Evolutionary conservation across 1,139 yeast genomes (phyloP).

Genomic region (Arxiozyma telluris): DNA sequence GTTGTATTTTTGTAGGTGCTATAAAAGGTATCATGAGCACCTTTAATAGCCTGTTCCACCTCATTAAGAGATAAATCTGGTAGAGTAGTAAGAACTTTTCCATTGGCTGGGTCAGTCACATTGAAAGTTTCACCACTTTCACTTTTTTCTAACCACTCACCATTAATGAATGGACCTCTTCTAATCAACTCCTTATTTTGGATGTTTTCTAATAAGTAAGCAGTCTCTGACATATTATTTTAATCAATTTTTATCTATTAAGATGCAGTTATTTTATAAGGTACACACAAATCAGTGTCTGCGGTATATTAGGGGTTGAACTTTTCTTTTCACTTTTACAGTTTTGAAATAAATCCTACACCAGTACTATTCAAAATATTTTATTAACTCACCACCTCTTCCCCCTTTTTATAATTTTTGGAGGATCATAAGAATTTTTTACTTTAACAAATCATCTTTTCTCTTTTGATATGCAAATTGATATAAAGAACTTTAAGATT

Average conservation of each 20-base stretch:
- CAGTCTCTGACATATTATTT: not conserved
- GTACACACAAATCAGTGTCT: not conserved
- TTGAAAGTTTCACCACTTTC: conserved; percentile 41
- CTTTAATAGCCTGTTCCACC: conserved; percentile 51
- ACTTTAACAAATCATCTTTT: not conserved
- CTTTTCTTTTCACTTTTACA: too few relatives aligned
- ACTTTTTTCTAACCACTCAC: conserved; percentile 56
- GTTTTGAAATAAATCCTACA: not conserved
- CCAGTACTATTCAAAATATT: too few relatives aligned
- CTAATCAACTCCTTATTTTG: conserved; percentile 48
- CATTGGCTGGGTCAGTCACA: conserved; percentile 72
- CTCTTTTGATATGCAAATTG: not conserved
- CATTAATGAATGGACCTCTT: conserved; percentile 55
- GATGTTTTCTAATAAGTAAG: conserved; percentile 10
- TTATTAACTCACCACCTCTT: not conserved
- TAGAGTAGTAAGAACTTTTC: conserved; percentile 44
- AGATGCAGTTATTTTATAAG: not conserved
- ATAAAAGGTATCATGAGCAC: conserved; percentile 53
- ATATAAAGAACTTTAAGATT: too few relatives aligned
- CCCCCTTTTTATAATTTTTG: not conserved
- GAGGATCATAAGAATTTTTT: not conserved
- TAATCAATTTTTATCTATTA: conserved; percentile 3
- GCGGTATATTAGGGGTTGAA: too few relatives aligned
- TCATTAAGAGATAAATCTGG: conserved; percentile 46
- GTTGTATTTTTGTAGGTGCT: conserved; percentile 45